Percentiles rank a stretch among this genome's conserved stretches.
Evolutionary conservation across 345 rosid genomes (phyloP).

Genomic region (Firmiana major): DNA sequence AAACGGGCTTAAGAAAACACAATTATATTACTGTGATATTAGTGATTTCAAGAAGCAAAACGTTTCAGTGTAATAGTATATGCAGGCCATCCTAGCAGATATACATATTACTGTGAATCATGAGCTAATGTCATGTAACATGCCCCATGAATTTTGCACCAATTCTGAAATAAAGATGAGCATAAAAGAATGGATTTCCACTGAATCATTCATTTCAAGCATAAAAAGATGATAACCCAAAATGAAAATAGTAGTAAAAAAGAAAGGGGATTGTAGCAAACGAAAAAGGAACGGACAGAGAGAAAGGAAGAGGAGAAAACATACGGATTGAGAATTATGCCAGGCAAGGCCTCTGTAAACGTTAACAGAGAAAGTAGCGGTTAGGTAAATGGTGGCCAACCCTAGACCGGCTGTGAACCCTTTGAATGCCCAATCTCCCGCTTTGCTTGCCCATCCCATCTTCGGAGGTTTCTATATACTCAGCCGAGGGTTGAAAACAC

Average conservation of each 20-base stretch:
- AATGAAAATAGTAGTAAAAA: too few relatives aligned
- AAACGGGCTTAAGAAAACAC: too few relatives aligned
- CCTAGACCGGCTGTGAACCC: conserved; percentile 49
- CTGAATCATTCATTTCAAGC: too few relatives aligned
- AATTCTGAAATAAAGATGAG: neutral
- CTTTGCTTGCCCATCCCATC: conserved; percentile 11
- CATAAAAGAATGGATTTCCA: too few relatives aligned
- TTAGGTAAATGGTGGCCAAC: conserved; percentile 45
- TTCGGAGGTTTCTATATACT: neutral
- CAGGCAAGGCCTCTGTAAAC: conserved; percentile 46
- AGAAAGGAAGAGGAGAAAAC: too few relatives aligned
- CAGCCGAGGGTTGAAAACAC: too few relatives aligned
- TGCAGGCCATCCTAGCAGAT: neutral
- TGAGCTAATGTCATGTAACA: neutral
- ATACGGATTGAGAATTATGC: conserved; percentile 45
- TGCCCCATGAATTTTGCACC: neutral
- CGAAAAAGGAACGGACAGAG: too few relatives aligned
- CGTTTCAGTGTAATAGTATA: too few relatives aligned
- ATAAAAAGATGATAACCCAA: too few relatives aligned
- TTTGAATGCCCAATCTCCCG: conserved; percentile 45
- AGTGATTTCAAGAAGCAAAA: too few relatives aligned
- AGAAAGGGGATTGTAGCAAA: too few relatives aligned
- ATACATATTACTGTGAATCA: neutral
- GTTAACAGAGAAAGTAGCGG: conserved; percentile 53
- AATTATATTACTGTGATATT: too few relatives aligned